Conservation (phyloP, 768 basidiomycete species). For the Epithele typhae region DNA sequence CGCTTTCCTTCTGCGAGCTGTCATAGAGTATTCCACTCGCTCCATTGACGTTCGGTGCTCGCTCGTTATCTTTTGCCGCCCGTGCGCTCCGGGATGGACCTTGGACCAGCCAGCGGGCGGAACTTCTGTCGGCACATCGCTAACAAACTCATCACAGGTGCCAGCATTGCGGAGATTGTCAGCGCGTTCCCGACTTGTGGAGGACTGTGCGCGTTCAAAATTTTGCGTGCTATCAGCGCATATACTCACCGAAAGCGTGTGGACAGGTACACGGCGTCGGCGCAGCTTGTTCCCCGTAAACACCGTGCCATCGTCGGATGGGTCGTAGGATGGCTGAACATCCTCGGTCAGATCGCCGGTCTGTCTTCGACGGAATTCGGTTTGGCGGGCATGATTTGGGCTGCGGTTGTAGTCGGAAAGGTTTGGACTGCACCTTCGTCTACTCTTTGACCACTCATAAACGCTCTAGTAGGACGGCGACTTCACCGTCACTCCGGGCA, state of each 20-base stretch:
- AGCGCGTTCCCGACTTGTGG: conserved; percentile 74
- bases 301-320: conserved; percentile 71
- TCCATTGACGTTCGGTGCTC: no score
- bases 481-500: conserved; percentile 60
- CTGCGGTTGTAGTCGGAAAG: conserved; percentile 63
- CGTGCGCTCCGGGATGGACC: no score
- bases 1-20: no score
- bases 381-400: conserved; percentile 72
- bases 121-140: not conserved
- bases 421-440: conserved; percentile 28
- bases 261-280: conserved; percentile 71
- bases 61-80: no score
- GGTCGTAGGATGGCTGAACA: conserved; percentile 82
- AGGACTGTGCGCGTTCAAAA: conserved; percentile 52
- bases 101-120: no score
- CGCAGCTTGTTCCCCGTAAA: conserved; percentile 60
- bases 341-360: conserved; percentile 82
- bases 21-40: no score
- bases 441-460: no score
- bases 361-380: conserved; percentile 86
- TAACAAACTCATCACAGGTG: conserved; percentile 28
- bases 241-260: not conserved
- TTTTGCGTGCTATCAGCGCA: not conserved
- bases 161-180: conserved; percentile 74
- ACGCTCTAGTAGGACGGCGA: conserved; percentile 37